These are phyloP conservation scores for Solanum clarkiae DNA, from an alignment of 257 asterid genomes.

Conservation along the genomic window DNA sequence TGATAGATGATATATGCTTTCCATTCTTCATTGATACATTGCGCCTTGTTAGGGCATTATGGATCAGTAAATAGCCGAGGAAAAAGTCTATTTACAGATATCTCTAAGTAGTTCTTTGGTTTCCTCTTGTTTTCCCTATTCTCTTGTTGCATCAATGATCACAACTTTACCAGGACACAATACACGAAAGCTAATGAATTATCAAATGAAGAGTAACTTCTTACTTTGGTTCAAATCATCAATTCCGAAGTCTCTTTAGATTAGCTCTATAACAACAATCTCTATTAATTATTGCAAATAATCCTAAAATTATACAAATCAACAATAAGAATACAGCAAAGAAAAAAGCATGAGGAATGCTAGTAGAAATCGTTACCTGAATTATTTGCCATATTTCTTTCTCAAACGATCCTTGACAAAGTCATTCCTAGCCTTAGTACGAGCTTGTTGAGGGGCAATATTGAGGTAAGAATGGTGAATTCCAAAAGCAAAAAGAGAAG, in stretches of 20 bases:
- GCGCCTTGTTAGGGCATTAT: neutral
- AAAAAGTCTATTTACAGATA: neutral
- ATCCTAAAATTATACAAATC: neutral
- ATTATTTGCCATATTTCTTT: conserved; percentile 35
- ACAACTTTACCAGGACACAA: neutral
- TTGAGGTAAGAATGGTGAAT: conserved; percentile 47
- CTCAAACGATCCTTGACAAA: conserved; percentile 46
- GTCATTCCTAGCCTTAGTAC: conserved; percentile 54
- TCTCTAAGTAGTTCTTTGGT: neutral
- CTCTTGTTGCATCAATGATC: neutral
- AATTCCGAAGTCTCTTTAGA: neutral
- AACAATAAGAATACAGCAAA: too few species aligned
- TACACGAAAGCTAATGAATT: neutral
- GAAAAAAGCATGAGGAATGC: too few species aligned
- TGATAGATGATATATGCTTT: neutral
- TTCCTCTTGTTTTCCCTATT: too few species aligned
- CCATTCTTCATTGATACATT: neutral
- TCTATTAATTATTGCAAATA: neutral
- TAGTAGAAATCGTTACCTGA: neutral
- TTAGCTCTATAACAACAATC: neutral
- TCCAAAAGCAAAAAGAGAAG: conserved; percentile 44
- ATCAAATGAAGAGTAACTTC: neutral
- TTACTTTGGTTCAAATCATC: neutral
- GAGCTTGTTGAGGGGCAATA: conserved; percentile 74
- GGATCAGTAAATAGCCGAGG: neutral